Percentiles rank a stretch among this genome's conserved stretches.
phyloP scores from a whole-genome alignment of 768 basidiomycete species.

The Boletus rufocinnamomeus region DNA sequence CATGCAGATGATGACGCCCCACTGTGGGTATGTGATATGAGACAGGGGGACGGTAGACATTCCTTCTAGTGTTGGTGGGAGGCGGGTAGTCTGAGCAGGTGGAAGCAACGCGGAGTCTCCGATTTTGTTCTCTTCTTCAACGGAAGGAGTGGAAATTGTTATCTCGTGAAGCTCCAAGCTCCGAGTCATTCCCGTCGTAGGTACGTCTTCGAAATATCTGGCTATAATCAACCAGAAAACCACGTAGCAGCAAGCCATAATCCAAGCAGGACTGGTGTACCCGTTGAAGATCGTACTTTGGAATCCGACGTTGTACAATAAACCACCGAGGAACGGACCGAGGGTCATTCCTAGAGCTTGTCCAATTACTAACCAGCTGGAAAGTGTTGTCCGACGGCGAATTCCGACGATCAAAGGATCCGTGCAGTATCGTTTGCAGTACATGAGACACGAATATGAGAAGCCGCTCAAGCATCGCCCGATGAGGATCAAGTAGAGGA shows the following conservation, averaged over 20 bases:
- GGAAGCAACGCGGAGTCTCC: background rate
- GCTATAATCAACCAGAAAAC: constrained; percentile 48
- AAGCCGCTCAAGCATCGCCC: constrained; percentile 65
- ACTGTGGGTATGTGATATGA: constrained; percentile 37
- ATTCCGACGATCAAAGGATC: constrained; percentile 66
- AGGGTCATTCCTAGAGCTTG: constrained; percentile 63
- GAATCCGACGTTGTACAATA: constrained; percentile 64
- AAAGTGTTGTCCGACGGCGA: constrained; percentile 62
- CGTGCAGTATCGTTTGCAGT: too few relatives aligned
- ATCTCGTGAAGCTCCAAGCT: constrained; percentile 11
- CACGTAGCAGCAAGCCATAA: constrained; percentile 55
- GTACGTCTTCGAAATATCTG: constrained; percentile 45
- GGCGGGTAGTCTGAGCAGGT: background rate
- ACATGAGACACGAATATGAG: constrained; percentile 66
- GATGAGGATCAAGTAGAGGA: too few relatives aligned
- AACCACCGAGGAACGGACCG: constrained; percentile 64
- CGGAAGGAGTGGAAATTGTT: background rate
- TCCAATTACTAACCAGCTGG: constrained; percentile 63
- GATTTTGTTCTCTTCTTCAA: constrained; percentile 5
- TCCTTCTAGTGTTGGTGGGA: constrained; percentile 1
- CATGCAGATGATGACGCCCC: constrained; percentile 63
- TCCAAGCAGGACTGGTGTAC: constrained; percentile 65
- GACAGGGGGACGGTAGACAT: constrained; percentile 11
- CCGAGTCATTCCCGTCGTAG: constrained; percentile 19
- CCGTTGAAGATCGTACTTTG: constrained; percentile 61